Conservation (phyloP, 257 asterid species). For the Fraxinus pennsylvanica region DNA sequence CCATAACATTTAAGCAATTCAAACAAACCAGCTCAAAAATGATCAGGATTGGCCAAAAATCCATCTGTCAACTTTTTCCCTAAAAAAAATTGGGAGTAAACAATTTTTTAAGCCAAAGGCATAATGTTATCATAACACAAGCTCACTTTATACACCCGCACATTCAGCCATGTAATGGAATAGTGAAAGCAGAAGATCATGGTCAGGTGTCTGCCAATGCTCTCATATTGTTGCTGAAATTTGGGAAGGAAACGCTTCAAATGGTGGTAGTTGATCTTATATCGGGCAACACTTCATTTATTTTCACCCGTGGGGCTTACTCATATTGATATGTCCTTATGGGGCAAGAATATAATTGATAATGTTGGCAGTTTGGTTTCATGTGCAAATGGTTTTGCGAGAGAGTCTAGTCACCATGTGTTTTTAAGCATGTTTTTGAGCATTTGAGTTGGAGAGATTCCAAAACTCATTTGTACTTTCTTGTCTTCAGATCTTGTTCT, state of each 20-base stretch:
- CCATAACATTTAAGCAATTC: not conserved
- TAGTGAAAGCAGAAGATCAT: not conserved
- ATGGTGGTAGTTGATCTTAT: not conserved
- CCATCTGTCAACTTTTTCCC: not conserved
- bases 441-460: not conserved
- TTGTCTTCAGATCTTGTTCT: constrained; percentile 56
- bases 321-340: not conserved
- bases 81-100: not conserved
- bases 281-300: not conserved
- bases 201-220: not conserved
- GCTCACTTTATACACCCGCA: not conserved
- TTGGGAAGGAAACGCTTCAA: not conserved
- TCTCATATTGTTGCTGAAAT: not conserved
- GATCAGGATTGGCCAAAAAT: not conserved
- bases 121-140: not conserved
- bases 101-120: not conserved
- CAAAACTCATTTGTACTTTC: constrained; percentile 12
- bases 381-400: not conserved
- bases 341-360: not conserved
- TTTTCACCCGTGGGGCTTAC: not conserved
- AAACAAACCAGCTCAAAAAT: not conserved
- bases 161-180: not conserved
- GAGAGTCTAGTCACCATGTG: not conserved
- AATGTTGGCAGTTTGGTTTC: not conserved
- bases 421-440: not conserved